phyloP scores from a whole-genome alignment of 345 rosid genomes.

The Turritis glabra region DNA sequence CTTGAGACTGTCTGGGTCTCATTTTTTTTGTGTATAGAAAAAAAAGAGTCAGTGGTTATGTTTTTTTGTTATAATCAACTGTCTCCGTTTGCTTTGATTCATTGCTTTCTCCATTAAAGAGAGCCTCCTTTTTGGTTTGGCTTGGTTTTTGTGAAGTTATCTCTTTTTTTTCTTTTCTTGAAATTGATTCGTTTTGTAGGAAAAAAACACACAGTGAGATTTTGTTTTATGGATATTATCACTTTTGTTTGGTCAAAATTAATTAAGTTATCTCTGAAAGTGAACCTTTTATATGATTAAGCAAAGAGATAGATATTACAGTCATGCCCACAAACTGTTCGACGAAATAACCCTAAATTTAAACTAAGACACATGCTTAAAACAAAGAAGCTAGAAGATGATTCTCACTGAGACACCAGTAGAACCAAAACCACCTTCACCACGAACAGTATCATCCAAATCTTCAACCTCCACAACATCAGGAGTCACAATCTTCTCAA shows the following conservation, averaged over 20 bases:
- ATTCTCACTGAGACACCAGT: slow-evolving; percentile 49
- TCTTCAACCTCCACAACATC: slow-evolving; percentile 68
- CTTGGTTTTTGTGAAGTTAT: not conserved
- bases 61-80: slow-evolving; percentile 20
- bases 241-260: not conserved
- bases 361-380: not conserved
- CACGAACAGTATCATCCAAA: slow-evolving; percentile 69
- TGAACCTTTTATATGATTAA: no score
- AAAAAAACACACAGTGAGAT: not conserved
- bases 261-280: no score
- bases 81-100: slow-evolving; percentile 20
- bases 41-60: slow-evolving; percentile 13
- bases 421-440: slow-evolving; percentile 84
- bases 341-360: slow-evolving; percentile 22
- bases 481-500: slow-evolving; percentile 74
- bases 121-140: not conserved
- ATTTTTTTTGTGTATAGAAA: not conserved
- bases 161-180: not conserved
- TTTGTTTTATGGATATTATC: not conserved
- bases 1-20: not conserved
- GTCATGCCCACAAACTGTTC: slow-evolving; percentile 15
- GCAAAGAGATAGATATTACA: not conserved
- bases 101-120: not conserved
- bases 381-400: not conserved
- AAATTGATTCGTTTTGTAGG: not conserved